These are phyloP conservation scores for Rutstroemia sydowiana DNA, from an alignment of 2,329 filamentous ascomycete species.

Conservation along the genomic window DNA sequence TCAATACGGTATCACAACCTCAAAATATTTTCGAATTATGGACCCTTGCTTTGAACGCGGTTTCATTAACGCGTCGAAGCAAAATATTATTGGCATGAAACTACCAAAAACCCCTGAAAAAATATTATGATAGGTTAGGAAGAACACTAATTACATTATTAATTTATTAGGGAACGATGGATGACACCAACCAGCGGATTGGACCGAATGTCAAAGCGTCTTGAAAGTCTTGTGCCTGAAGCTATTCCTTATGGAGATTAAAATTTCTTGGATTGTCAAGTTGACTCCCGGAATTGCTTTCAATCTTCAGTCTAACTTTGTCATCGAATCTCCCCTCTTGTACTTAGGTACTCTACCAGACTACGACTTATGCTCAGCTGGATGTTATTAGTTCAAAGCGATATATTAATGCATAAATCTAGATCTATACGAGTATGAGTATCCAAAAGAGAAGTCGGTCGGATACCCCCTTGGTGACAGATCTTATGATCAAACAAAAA, in stretches of 20 bases:
- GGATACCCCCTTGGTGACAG: too few species aligned
- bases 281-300: slow-evolving; percentile 1
- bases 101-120: not conserved
- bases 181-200: not conserved
- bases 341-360: not conserved
- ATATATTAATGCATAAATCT: too few species aligned
- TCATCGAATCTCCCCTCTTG: not conserved
- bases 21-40: too few species aligned
- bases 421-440: too few species aligned
- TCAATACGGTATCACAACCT: too few species aligned
- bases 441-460: too few species aligned
- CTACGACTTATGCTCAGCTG: not conserved
- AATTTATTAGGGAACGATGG: too few species aligned
- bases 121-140: slow-evolving; percentile 7
- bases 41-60: too few species aligned
- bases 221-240: slow-evolving; percentile 5
- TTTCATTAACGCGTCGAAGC: slow-evolving; percentile 1
- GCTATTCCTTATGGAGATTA: slow-evolving; percentile 1
- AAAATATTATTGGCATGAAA: not conserved
- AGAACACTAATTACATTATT: not conserved
- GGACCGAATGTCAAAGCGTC: not conserved
- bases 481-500: too few species aligned
- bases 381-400: too few species aligned
- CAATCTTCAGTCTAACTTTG: not conserved
- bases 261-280: not conserved